Conservation (phyloP, 352 stramenopile genomes). For the Plasmopara muralis region DNA sequence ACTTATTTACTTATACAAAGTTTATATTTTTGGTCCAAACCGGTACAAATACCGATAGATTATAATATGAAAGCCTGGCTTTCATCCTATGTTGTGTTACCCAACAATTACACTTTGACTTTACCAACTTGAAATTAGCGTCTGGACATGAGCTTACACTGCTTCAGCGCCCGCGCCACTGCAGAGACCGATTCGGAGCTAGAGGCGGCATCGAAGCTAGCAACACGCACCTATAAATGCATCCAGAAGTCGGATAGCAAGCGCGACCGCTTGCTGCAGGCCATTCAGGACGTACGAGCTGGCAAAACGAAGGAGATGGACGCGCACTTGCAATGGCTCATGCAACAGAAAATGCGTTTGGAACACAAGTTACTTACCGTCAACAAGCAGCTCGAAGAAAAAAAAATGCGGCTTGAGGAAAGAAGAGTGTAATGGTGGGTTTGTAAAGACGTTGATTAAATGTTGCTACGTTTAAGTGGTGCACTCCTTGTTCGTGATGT, state of each 20-base stretch:
- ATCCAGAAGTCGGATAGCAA: slow-evolving; percentile 55
- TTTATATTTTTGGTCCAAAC: too few relatives aligned
- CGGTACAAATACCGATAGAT: too few relatives aligned
- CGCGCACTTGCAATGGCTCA: slow-evolving; percentile 50
- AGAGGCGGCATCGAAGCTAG: slow-evolving; percentile 58
- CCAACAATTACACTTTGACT: too few relatives aligned
- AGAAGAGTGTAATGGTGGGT: slow-evolving; percentile 5
- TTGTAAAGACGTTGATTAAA: too few relatives aligned
- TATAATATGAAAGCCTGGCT: too few relatives aligned
- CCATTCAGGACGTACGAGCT: slow-evolving; percentile 33
- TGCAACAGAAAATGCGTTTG: slow-evolving; percentile 38
- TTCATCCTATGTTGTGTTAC: too few relatives aligned
- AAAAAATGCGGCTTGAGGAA: slow-evolving; percentile 50
- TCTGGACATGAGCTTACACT: slow-evolving; percentile 53
- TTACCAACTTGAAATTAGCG: too few relatives aligned
- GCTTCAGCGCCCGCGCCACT: slow-evolving; percentile 45
- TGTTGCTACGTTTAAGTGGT: too few relatives aligned
- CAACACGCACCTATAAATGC: slow-evolving; percentile 45
- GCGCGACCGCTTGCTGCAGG: slow-evolving; percentile 27
- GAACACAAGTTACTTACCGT: slow-evolving; percentile 39
- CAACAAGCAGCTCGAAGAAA: slow-evolving; percentile 46
- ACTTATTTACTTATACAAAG: too few relatives aligned
- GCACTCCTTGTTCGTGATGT: too few relatives aligned
- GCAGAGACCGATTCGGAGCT: slow-evolving; percentile 58
- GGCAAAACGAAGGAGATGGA: slow-evolving; percentile 39